Percentiles rank a stretch among this genome's conserved stretches.
phyloP scores from a whole-genome alignment of 2,329 filamentous ascomycete genomes.

The Endothia cerciana region DNA sequence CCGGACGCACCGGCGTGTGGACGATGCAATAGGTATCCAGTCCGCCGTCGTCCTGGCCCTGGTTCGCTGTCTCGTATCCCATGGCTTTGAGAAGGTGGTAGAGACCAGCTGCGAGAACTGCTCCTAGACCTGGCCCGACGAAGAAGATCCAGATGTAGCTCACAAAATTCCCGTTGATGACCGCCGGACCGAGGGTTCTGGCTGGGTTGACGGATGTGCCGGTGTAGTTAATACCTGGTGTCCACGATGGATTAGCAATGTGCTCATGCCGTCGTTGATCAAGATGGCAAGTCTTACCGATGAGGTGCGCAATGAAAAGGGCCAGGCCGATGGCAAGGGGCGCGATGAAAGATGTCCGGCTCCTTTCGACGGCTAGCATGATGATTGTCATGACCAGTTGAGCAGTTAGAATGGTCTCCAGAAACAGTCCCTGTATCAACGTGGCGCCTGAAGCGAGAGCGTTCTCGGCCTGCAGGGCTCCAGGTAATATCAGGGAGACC shows the following conservation, averaged over 20 bases:
- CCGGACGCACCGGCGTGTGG: neutral
- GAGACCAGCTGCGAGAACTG: conserved; percentile 45
- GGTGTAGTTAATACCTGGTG: conserved; percentile 48
- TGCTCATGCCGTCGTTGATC: neutral
- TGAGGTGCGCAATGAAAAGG: conserved; percentile 54
- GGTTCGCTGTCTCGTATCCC: conserved; percentile 41
- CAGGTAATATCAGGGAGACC: conserved; percentile 60
- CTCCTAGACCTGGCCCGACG: conserved; percentile 55
- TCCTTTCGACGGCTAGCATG: conserved; percentile 66
- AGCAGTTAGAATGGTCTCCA: conserved; percentile 59
- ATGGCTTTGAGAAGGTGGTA: conserved; percentile 44
- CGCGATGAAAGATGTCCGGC: conserved; percentile 64
- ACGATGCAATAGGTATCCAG: conserved; percentile 24
- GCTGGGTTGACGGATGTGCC: conserved; percentile 55
- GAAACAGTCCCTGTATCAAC: conserved; percentile 55
- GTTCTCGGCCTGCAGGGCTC: conserved; percentile 51
- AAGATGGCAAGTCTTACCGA: conserved; percentile 24
- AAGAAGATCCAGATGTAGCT: conserved; percentile 59
- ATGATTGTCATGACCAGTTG: conserved; percentile 58
- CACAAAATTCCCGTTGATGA: conserved; percentile 45
- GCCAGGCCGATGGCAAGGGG: conserved; percentile 66
- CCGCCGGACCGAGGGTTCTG: conserved; percentile 54
- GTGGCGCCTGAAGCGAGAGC: conserved; percentile 48
- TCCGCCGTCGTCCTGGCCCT: conserved; percentile 34
- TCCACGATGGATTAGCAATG: neutral